Percentiles rank a stretch among this genome's conserved stretches.
These are phyloP conservation scores for Dactylellina sp. DNA, from an alignment of 2,329 filamentous ascomycete species.

Conservation along the genomic window DNA sequence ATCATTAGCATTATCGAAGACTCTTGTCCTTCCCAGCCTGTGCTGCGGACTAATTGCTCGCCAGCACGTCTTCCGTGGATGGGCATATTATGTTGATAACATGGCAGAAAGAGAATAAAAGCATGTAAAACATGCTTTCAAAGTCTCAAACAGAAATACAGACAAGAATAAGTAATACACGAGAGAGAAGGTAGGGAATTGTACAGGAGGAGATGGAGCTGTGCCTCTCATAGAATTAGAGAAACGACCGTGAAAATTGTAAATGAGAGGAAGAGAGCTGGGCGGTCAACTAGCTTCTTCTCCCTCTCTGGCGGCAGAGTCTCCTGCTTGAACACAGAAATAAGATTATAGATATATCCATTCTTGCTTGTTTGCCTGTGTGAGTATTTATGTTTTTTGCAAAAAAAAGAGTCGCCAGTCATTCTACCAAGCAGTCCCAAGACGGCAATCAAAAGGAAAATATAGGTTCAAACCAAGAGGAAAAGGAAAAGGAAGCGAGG, in stretches of 20 bases:
- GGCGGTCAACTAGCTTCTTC: not conserved
- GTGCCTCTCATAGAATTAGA: not conserved
- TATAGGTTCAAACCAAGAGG: conserved; percentile 16
- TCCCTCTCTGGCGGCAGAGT: not conserved
- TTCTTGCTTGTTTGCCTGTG: conserved; percentile 32
- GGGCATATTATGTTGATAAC: conserved; percentile 14
- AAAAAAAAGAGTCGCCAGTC: conserved; percentile 22
- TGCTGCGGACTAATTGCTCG: not conserved
- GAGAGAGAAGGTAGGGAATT: conserved; percentile 1
- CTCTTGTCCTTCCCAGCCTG: conserved; percentile 5
- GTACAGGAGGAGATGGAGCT: conserved; percentile 9
- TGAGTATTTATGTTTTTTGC: not conserved
- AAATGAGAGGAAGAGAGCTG: conserved; percentile 5
- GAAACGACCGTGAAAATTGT: conserved; percentile 16
- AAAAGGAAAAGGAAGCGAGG: conserved; percentile 27
- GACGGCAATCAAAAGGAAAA: conserved; percentile 2
- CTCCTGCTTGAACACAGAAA: conserved; percentile 11
- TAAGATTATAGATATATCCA: conserved; percentile 30
- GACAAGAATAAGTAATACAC: conserved; percentile 22
- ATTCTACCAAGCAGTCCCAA: conserved; percentile 49
- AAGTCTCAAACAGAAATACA: conserved; percentile 18
- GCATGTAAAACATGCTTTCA: conserved; percentile 1
- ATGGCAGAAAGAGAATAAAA: conserved; percentile 6
- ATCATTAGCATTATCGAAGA: conserved; percentile 46
- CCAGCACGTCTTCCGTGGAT: not conserved